phyloP scores from a whole-genome alignment of 352 stramenopile genomes.

The Pythium aristosporum region DNA sequence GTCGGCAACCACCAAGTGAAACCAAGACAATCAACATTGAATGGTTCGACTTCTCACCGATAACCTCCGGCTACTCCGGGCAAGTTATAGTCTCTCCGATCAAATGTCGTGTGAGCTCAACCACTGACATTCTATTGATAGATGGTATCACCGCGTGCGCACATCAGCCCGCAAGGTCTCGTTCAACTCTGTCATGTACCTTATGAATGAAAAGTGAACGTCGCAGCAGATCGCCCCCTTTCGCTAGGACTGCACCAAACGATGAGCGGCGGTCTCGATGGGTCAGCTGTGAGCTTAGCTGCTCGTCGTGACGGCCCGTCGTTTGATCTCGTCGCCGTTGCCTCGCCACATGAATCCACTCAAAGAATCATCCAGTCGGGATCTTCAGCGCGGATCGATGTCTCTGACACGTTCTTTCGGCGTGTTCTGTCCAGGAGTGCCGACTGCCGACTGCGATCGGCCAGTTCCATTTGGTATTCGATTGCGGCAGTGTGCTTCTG shows the following conservation, averaged over 20 bases:
- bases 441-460: background rate
- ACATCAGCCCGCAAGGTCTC: background rate
- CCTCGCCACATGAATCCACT: background rate
- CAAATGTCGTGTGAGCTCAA: too few species aligned
- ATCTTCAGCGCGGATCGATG: constrained; percentile 6
- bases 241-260: background rate
- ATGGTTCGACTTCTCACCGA: too few species aligned
- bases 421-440: background rate
- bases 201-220: background rate
- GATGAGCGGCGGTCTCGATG: constrained; percentile 2
- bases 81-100: too few species aligned
- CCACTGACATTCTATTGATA: background rate
- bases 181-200: too few species aligned
- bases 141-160: background rate
- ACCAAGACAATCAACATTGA: too few species aligned
- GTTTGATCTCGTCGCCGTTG: constrained; percentile 9
- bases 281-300: background rate
- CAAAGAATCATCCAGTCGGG: constrained; percentile 6
- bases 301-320: constrained; percentile 10
- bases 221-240: background rate
- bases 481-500: constrained; percentile 12
- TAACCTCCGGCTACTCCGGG: too few species aligned
- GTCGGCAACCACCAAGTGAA: too few species aligned
- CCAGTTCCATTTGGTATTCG: background rate
- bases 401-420: constrained; percentile 2